phyloP scores from a whole-genome alignment of 2,329 filamentous ascomycete genomes.

The Bipolaris oryzae region DNA sequence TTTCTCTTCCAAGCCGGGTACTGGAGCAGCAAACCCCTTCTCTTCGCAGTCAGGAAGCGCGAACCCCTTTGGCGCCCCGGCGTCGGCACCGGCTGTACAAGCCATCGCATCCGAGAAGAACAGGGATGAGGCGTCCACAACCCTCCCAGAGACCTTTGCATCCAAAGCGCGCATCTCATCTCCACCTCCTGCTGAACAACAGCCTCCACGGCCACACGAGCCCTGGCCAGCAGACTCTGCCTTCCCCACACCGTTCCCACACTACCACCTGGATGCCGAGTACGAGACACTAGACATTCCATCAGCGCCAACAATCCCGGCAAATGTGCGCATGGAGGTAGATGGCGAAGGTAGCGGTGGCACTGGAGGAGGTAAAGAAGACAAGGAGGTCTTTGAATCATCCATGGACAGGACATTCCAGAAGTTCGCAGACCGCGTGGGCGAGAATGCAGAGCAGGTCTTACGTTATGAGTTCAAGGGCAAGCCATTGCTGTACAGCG shows the following conservation, averaged over 20 bases:
- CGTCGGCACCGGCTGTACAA: constrained; percentile 40
- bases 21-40: constrained; percentile 62
- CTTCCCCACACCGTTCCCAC: constrained; percentile 74
- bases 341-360: constrained; percentile 38
- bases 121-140: constrained; percentile 42
- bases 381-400: constrained; percentile 57
- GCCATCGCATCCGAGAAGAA: constrained; percentile 21
- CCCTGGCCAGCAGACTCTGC: constrained; percentile 75
- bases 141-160: constrained; percentile 77
- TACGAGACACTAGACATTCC: constrained; percentile 80
- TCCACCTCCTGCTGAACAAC: constrained; percentile 45
- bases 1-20: constrained; percentile 59
- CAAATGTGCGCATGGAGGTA: constrained; percentile 53
- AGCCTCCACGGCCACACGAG: constrained; percentile 57
- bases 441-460: constrained; percentile 58
- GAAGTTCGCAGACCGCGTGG: constrained; percentile 57
- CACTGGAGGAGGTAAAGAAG: constrained; percentile 47
- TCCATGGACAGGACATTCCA: constrained; percentile 58
- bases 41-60: constrained; percentile 41
- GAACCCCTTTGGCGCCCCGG: constrained; percentile 52
- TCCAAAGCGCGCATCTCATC: constrained; percentile 67
- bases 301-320: constrained; percentile 56
- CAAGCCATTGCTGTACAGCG: constrained; percentile 74
- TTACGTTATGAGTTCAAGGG: constrained; percentile 58
- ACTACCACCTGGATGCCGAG: constrained; percentile 83